These are phyloP conservation scores for Drechslera avenae DNA, from an alignment of 2,329 filamentous ascomycete genomes.

Conservation along the genomic window DNA sequence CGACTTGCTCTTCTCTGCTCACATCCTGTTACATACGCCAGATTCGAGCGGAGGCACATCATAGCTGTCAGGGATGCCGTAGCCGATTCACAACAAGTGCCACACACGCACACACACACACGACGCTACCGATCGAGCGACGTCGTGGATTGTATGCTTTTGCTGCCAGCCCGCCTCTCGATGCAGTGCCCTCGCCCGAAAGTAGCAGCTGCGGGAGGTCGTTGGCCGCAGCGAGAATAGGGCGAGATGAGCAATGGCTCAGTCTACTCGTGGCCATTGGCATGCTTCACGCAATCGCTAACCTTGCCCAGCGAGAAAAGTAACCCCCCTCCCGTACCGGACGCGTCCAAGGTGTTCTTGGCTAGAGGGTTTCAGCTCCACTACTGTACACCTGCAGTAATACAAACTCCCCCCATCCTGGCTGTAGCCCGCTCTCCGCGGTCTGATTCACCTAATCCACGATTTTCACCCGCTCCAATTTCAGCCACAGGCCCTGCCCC, in stretches of 20 bases:
- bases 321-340: too few relatives aligned
- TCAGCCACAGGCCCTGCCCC: constrained; percentile 36
- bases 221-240: background rate
- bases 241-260: background rate
- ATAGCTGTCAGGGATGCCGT: constrained; percentile 20
- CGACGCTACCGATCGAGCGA: constrained; percentile 36
- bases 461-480: constrained; percentile 34
- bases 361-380: constrained; percentile 19
- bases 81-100: constrained; percentile 26
- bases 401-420: constrained; percentile 26
- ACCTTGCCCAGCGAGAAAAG: background rate
- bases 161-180: constrained; percentile 7
- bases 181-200: background rate
- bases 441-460: constrained; percentile 32
- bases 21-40: constrained; percentile 27
- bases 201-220: background rate
- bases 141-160: constrained; percentile 28
- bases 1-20: constrained; percentile 22
- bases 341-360: background rate
- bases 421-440: constrained; percentile 22
- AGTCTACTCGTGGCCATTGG: background rate
- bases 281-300: background rate
- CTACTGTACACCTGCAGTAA: constrained; percentile 21
- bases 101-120: too few relatives aligned
- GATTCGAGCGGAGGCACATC: constrained; percentile 25